Evolutionary conservation across 2,329 filamentous ascomycete genomes (phyloP), one percentile per base, ranked within the genome.

Genomic region (Aspergillus transmontanensis): DNA sequence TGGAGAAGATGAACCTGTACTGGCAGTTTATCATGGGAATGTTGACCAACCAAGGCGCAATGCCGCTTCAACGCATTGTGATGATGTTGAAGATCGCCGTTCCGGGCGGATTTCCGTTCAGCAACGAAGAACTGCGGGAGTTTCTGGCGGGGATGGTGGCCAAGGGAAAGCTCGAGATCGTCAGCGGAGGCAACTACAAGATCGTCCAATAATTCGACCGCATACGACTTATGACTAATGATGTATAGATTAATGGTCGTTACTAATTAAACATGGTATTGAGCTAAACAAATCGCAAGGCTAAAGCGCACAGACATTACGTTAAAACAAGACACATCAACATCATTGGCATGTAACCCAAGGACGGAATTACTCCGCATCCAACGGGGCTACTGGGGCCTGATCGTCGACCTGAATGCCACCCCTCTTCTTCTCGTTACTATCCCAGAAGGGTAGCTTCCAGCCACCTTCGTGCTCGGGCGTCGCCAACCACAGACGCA

Each of bases 31-130:
- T 99, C 63, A 83, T 93, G 61, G 93, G 92, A 58, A 98, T 99
- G 95, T 81, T 99, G 78, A 97, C 93, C 65, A 97, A 97, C 77
- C 90, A 93, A 70, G 90, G 90, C 21, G 87, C 90, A 32, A 95
- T 97, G 91, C 89, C 91, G 57, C 81, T 94, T 63, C 84, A 84
- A 60, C 87, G 93, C 75, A 96, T 99, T 68, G 85, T 89, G 10
- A 96, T 94, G 90, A 97, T 98, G 92, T 85, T 99, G 84, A 93
- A 92, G 79, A 94, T 98, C 85, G 86, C 94, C 63, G 88, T 97
- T 58, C 87, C 91, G 0, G 93, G 93, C 14, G 94, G 93, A 2
- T 97, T 97, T 74, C 87, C 92, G 0, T 97, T 93, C 85, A 92
- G 90, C 65, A 92, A 92, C 72, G 94, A 97, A 74, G 94, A 98